A percentile compares a stretch with the other conserved stretches of the same genome.
Evolutionary conservation across 768 basidiomycete species (phyloP).

Genomic region (Punctularia strigosozonata): DNA sequence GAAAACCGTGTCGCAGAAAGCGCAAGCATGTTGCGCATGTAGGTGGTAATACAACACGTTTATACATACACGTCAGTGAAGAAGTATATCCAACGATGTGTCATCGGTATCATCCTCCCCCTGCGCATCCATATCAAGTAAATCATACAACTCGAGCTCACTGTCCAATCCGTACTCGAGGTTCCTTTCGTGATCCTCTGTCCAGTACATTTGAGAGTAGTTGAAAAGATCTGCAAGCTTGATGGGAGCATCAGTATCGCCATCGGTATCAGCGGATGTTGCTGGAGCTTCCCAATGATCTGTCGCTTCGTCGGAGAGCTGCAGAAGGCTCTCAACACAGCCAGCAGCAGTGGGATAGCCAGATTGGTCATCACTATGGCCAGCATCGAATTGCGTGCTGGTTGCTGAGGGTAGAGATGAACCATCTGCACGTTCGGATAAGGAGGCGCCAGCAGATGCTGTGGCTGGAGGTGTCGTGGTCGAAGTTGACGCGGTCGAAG

Average conservation of each 20-base stretch:
- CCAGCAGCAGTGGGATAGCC: too few species aligned
- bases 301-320: neutral
- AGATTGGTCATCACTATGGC: too few species aligned
- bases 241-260: conserved; percentile 4
- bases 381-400: neutral
- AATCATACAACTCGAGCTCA: conserved; percentile 10
- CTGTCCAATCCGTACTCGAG: conserved; percentile 7
- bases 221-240: conserved; percentile 4
- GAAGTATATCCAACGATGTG: neutral
- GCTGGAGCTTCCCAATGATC: conserved; percentile 2
- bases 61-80: neutral
- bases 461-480: neutral
- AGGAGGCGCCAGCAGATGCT: neutral
- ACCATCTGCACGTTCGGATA: neutral
- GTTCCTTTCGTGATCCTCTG: conserved; percentile 1
- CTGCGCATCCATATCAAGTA: conserved; percentile 12
- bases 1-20: neutral
- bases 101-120: conserved; percentile 6
- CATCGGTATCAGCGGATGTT: conserved; percentile 1
- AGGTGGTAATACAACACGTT: neutral
- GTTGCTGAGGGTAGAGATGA: neutral
- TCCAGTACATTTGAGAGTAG: conserved; percentile 5
- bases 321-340: neutral
- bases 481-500: neutral
- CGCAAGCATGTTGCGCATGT: neutral